Evolutionary conservation across 805 yeast species (phyloP), one percentile per base, ranked within the genome.

Genomic region (Candida maltosa): DNA sequence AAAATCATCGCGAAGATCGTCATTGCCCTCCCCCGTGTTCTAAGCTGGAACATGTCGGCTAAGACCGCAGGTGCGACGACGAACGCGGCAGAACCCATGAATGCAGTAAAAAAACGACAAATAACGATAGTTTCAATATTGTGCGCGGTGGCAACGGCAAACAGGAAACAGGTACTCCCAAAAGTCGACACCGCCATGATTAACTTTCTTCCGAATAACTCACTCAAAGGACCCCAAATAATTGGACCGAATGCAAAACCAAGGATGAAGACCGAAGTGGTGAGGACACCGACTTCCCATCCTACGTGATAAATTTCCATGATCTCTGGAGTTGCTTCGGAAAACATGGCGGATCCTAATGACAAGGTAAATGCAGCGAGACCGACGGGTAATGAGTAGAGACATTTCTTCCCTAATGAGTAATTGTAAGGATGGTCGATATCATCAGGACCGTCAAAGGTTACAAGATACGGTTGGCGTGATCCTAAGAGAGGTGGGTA

Each of bases 231-330:
- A 32, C 58, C 96, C 87, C 93, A 89, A 26, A 87, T 50, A 33
- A 89, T 67, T 4, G 97, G 97, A 15, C 97, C 96, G 0, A 87
- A 73, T 1, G 96, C 97, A 60, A 88, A 91, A 7, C 97, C 97
- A 28, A 87, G 58, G n/a, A 89, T 96, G 50, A 77, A 89, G 17
- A 88, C 39, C 0, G 96, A 79, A 8, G 87, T 73, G 38, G 87
- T 85, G 31, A 91, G 68, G 16, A 85, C 74, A 10, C 83, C 82
- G n/a, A 80, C 88, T 9, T n/a, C n/a, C n/a, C n/a, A n/a, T n/a
- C 84, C 81, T 29, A 89, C 78, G 39, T 75, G 58, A 29, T 58
- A 89, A 25, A 69, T 58, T 32, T 46, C 62, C 44, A 73, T 56
- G 22, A 87, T 49, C 12, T 58, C 70, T 0, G 58, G 50, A 8